Evolutionary conservation across 2,329 filamentous ascomycete genomes (phyloP).

Genomic region (Alternaria gansuensis): DNA sequence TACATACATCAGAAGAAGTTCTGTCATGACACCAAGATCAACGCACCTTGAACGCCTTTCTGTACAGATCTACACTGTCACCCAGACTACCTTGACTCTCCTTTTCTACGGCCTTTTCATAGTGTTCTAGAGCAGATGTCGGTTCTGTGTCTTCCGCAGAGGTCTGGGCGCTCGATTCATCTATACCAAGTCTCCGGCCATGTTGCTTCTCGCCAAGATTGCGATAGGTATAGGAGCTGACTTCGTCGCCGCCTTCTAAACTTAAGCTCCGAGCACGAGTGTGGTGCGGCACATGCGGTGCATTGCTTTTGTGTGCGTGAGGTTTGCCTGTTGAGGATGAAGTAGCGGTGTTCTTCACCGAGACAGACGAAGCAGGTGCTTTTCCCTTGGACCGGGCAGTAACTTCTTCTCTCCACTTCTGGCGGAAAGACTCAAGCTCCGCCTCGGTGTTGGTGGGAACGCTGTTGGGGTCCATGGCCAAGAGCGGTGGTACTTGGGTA

Average conservation of each 20-base stretch:
- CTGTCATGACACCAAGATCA: neutral
- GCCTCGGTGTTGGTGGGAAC: conserved; percentile 56
- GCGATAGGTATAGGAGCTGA: conserved; percentile 55
- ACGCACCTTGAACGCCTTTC: conserved; percentile 84
- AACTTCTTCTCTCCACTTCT: conserved; percentile 86
- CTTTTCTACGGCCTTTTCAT: conserved; percentile 88
- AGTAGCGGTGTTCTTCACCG: conserved; percentile 26
- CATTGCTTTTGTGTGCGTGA: conserved; percentile 37
- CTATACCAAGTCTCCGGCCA: conserved; percentile 49
- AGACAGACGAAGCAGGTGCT: conserved; percentile 22
- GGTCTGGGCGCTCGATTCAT: conserved; percentile 52
- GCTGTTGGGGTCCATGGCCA: conserved; percentile 30
- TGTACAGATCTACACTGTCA: conserved; percentile 87
- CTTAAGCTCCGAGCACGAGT: conserved; percentile 40
- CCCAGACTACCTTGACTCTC: conserved; percentile 86
- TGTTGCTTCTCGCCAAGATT: conserved; percentile 59
- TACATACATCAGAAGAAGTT: conserved; percentile 49
- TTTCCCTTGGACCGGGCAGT: conserved; percentile 58
- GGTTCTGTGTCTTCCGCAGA: conserved; percentile 60
- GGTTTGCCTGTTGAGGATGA: conserved; percentile 32
- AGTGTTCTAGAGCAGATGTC: conserved; percentile 85
- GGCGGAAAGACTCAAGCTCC: conserved; percentile 86
- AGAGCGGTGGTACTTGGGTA: conserved; percentile 34
- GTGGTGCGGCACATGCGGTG: conserved; percentile 32
- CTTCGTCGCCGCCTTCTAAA: conserved; percentile 52